phyloP scores from a whole-genome alignment of 2,329 filamentous ascomycete genomes.

The Penicillium sp. region DNA sequence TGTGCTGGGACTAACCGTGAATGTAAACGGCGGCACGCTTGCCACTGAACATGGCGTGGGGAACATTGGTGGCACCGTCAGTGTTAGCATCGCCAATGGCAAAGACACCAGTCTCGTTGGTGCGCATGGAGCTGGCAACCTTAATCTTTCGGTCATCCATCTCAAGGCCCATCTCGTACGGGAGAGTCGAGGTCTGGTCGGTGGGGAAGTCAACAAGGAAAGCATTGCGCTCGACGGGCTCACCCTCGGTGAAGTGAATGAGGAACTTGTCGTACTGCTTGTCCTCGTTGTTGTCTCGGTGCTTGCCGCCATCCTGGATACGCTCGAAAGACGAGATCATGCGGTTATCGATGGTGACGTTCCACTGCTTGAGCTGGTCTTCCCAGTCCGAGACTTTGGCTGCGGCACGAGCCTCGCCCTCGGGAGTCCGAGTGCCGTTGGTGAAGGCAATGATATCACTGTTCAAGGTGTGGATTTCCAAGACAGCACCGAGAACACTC shows the following conservation, averaged over 20 bases:
- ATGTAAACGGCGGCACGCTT: constrained; percentile 56
- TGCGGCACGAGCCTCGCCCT: constrained; percentile 38
- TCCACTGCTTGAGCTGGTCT: constrained; percentile 48
- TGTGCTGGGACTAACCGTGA: constrained; percentile 33
- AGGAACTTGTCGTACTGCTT: constrained; percentile 53
- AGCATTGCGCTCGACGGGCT: constrained; percentile 45
- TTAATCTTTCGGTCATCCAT: constrained; percentile 42
- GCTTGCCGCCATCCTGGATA: constrained; percentile 33
- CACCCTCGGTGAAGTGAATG: constrained; percentile 50
- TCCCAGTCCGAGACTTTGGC: constrained; percentile 46
- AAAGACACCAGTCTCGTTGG: constrained; percentile 53
- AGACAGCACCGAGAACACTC: constrained; percentile 44
- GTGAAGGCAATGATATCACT: constrained; percentile 54
- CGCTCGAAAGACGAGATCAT: constrained; percentile 50
- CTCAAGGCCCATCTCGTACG: constrained; percentile 49
- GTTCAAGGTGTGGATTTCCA: constrained; percentile 54
- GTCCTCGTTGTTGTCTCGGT: constrained; percentile 24
- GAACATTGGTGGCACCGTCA: constrained; percentile 57
- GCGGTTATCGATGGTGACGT: constrained; percentile 54
- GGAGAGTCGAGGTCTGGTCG: constrained; percentile 48
- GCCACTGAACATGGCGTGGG: constrained; percentile 57
- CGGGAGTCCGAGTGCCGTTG: constrained; percentile 55
- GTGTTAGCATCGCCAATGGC: constrained; percentile 58
- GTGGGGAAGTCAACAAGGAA: constrained; percentile 51
- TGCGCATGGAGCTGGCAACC: constrained; percentile 45